These are phyloP conservation scores for Cynara cardunculus DNA, from an alignment of 129 eudicot genomes.

Conservation along the genomic window DNA sequence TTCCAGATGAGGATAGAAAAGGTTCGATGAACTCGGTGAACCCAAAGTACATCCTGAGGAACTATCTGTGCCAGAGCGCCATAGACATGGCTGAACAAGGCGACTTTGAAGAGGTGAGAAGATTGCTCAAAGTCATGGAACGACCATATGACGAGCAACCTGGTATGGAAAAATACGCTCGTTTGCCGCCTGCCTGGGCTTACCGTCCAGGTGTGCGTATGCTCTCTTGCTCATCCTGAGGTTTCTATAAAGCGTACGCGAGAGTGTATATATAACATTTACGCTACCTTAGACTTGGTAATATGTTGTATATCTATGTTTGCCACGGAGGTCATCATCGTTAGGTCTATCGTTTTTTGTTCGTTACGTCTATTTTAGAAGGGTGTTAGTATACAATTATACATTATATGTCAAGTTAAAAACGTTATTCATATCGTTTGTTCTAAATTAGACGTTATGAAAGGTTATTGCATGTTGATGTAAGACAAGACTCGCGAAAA, in stretches of 20 bases:
- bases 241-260: neutral
- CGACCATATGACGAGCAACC: constrained; percentile 93
- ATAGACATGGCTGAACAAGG: constrained; percentile 94
- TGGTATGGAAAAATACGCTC: constrained; percentile 95
- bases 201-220: constrained; percentile 96
- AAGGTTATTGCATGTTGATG: neutral
- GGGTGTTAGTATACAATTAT: neutral
- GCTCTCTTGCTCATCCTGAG: constrained; percentile 96
- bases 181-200: constrained; percentile 99
- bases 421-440: neutral
- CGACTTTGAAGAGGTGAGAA: constrained; percentile 78
- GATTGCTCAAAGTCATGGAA: constrained; percentile 76
- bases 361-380: neutral
- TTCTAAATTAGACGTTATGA: no score
- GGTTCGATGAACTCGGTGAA: constrained; percentile 73
- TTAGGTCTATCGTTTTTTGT: neutral
- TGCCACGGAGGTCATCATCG: neutral
- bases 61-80: constrained; percentile 90
- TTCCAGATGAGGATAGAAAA: constrained; percentile 72
- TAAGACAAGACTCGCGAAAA: no score
- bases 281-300: neutral
- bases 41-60: constrained; percentile 86
- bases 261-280: constrained; percentile 5
- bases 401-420: neutral
- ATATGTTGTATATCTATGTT: constrained; percentile 7